Evolutionary conservation across 805 yeast species (phyloP).

Genomic region (Teunomyces atbi): DNA sequence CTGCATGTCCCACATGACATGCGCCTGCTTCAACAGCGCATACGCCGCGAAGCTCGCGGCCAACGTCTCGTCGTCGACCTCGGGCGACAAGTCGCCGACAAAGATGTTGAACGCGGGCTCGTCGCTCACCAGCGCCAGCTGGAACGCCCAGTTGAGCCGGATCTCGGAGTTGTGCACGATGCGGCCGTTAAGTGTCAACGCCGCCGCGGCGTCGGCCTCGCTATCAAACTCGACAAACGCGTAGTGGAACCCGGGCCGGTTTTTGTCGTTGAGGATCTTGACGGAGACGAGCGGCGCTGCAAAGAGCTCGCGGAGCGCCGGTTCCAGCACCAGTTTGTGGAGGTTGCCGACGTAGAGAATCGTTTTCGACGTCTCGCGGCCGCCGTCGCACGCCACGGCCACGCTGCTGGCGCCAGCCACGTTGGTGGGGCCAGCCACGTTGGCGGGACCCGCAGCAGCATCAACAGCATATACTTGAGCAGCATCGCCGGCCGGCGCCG

Average conservation of each 20-base stretch:
- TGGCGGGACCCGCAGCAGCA: too few species aligned
- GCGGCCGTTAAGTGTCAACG: slow-evolving; percentile 58
- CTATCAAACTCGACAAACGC: slow-evolving; percentile 76
- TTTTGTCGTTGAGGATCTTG: slow-evolving; percentile 75
- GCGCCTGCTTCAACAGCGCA: slow-evolving; percentile 70
- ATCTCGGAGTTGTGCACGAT: slow-evolving; percentile 54
- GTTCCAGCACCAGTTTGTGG: slow-evolving; percentile 64
- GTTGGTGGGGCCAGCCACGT: too few species aligned
- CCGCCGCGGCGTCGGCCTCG: slow-evolving; percentile 60
- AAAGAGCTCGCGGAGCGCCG: slow-evolving; percentile 58
- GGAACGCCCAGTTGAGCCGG: slow-evolving; percentile 80
- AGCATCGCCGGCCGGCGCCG: too few species aligned
- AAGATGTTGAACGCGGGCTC: slow-evolving; percentile 67
- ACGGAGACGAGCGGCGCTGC: slow-evolving; percentile 59
- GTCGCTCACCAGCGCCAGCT: slow-evolving; percentile 51
- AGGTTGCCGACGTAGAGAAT: slow-evolving; percentile 78
- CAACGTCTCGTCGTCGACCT: slow-evolving; percentile 76
- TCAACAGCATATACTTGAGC: too few species aligned
- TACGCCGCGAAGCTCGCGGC: slow-evolving; percentile 55
- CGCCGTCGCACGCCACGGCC: slow-evolving; percentile 77
- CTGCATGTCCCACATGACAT: slow-evolving; percentile 97
- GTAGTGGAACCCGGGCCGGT: slow-evolving; percentile 69
- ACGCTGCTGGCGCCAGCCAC: too few species aligned
- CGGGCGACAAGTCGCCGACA: slow-evolving; percentile 82
- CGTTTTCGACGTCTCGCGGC: slow-evolving; percentile 72